Percentiles rank a stretch among this genome's conserved stretches.
These are phyloP conservation scores for Didymella pomorum DNA, from an alignment of 2,329 filamentous ascomycete species.

Conservation along the genomic window DNA sequence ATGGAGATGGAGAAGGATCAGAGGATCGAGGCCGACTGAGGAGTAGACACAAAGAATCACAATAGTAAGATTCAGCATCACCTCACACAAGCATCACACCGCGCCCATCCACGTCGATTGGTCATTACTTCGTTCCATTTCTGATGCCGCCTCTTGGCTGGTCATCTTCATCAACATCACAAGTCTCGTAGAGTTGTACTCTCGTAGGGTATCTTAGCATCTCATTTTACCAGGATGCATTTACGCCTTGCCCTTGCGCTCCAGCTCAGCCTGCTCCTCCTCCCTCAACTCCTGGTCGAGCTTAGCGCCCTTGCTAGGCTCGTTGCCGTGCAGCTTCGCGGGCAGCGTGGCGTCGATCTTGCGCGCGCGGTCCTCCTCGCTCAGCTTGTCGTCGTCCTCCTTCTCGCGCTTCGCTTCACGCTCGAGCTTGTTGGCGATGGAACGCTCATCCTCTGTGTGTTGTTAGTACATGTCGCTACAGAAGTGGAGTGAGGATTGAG, in stretches of 20 bases:
- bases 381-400: constrained; percentile 44
- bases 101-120: neutral
- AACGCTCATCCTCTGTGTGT: constrained; percentile 69
- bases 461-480: constrained; percentile 40
- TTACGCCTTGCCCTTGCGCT: constrained; percentile 63
- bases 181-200: too few relatives aligned
- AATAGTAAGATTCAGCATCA: neutral
- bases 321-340: constrained; percentile 73
- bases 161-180: constrained; percentile 8
- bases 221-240: constrained; percentile 12
- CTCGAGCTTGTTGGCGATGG: constrained; percentile 75
- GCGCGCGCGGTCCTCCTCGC: constrained; percentile 48
- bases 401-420: constrained; percentile 65
- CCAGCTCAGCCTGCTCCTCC: constrained; percentile 72
- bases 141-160: constrained; percentile 21
- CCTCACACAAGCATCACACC: too few relatives aligned
- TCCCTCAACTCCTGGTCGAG: constrained; percentile 73
- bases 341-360: constrained; percentile 68
- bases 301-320: constrained; percentile 75
- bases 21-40: too few relatives aligned
- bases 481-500: too few relatives aligned
- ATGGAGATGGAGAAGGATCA: too few relatives aligned
- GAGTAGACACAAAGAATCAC: too few relatives aligned
- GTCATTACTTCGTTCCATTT: constrained; percentile 21
- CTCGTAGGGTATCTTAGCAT: constrained; percentile 20